phyloP scores from a whole-genome alignment of 441 rosid species.

The Bruguiera hainesii region DNA sequence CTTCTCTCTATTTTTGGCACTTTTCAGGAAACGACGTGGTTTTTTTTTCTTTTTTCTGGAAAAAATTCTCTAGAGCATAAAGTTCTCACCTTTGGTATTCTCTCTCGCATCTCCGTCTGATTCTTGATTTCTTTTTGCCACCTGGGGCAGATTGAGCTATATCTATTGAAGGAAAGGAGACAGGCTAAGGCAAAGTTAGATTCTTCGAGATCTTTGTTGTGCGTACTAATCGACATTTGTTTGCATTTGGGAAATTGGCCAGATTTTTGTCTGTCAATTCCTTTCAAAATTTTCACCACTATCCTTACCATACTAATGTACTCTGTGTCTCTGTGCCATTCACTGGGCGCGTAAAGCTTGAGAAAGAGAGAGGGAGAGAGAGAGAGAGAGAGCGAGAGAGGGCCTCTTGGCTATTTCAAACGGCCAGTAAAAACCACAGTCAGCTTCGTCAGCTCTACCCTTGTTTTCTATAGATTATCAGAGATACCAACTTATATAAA shows the following conservation, averaged over 20 bases:
- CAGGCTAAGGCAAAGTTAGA: constrained; percentile 26
- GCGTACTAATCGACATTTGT: constrained; percentile 24
- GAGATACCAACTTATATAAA: constrained; percentile 16
- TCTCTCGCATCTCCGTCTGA: constrained; percentile 10
- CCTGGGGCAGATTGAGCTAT: constrained; percentile 19
- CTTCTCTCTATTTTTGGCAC: neutral
- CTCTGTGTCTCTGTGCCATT: constrained; percentile 17
- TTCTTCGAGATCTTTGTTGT: constrained; percentile 30
- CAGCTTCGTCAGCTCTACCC: constrained; percentile 31
- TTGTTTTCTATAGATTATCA: constrained; percentile 7
- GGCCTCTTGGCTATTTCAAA: too few relatives aligned
- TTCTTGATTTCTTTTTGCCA: constrained; percentile 9
- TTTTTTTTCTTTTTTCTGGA: neutral
- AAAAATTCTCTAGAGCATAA: neutral
- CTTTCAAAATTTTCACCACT: constrained; percentile 22
- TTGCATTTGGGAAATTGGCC: constrained; percentile 6
- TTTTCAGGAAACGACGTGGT: constrained; percentile 17
- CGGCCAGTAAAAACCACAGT: constrained; percentile 21
- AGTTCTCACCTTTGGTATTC: neutral
- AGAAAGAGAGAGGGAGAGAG: constrained; percentile 9
- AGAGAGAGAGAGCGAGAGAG: neutral
- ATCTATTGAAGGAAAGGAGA: constrained; percentile 12
- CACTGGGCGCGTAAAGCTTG: constrained; percentile 28
- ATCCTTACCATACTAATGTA: constrained; percentile 10
- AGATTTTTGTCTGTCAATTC: constrained; percentile 17